Conservation (phyloP, 1,284 basidiomycete genomes). For the Cryptococcus amylolentus region DNA sequence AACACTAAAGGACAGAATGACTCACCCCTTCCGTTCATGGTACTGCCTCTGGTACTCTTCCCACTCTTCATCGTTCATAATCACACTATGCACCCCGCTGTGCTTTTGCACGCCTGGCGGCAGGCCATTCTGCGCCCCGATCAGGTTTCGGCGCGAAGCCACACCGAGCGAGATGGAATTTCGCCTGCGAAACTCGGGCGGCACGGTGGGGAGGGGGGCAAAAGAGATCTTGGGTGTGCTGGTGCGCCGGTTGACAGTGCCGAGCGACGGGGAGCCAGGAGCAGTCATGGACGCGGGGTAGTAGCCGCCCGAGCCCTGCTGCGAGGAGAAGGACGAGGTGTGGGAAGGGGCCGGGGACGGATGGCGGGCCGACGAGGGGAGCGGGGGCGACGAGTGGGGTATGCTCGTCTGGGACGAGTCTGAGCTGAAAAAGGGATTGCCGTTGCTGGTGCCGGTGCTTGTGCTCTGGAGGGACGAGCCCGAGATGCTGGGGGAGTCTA, state of each 20-base stretch:
- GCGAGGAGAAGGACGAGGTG: conserved; percentile 1
- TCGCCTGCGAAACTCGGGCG: conserved; percentile 40
- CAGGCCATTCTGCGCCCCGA: conserved; percentile 24
- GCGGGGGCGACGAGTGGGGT: neutral
- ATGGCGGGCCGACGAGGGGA: too few relatives aligned
- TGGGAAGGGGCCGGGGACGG: conserved; percentile 1
- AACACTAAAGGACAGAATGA: neutral
- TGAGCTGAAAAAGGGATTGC: neutral
- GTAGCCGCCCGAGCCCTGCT: neutral
- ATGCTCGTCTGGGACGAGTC: neutral
- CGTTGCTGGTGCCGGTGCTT: neutral
- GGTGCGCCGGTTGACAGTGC: conserved; percentile 2
- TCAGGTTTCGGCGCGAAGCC: conserved; percentile 38
- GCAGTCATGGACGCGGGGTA: conserved; percentile 7
- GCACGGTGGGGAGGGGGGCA: conserved; percentile 34
- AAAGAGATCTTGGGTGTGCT: conserved; percentile 26
- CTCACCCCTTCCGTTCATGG: conserved; percentile 29
- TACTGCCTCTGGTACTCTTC: conserved; percentile 40
- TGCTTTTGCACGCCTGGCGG: conserved; percentile 2
- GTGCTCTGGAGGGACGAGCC: neutral
- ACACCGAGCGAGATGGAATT: conserved; percentile 47
- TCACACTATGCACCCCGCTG: conserved; percentile 18
- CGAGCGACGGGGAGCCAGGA: neutral
- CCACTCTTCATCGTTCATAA: conserved; percentile 48
- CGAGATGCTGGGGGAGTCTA: neutral